A percentile compares a stretch with the other conserved stretches of the same genome.
These are phyloP conservation scores for Collybia sp. DNA, from an alignment of 768 basidiomycete genomes.

Conservation along the genomic window DNA sequence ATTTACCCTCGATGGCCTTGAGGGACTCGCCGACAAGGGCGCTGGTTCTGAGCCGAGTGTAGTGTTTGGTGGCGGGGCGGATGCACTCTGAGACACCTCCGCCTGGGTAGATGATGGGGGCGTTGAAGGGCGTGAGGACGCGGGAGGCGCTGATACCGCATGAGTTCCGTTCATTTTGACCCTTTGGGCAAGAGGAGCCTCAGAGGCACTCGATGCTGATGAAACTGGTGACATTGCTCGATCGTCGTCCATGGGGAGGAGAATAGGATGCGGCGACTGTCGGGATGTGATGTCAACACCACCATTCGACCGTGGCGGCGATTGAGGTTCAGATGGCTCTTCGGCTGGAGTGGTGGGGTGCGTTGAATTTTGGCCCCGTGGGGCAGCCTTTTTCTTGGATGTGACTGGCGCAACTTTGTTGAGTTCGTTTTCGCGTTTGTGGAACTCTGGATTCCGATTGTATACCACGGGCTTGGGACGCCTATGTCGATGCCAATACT, in stretches of 20 bases:
- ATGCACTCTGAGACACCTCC: slow-evolving; percentile 2
- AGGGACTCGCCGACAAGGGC: slow-evolving; percentile 23
- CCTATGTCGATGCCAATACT: slow-evolving; percentile 86
- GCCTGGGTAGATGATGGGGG: slow-evolving; percentile 8
- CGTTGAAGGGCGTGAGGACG: slow-evolving; percentile 24
- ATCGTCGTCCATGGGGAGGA: slow-evolving; percentile 36
- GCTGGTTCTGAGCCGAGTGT: slow-evolving; percentile 4
- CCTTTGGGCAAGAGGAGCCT: slow-evolving; percentile 67
- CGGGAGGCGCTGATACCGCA: too few relatives aligned
- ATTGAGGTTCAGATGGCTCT: slow-evolving; percentile 45
- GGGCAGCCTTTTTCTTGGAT: slow-evolving; percentile 53
- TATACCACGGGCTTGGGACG: slow-evolving; percentile 79
- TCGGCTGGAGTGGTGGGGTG: slow-evolving; percentile 33
- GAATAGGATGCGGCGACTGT: slow-evolving; percentile 24
- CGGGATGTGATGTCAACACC: slow-evolving; percentile 27
- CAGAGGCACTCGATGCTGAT: slow-evolving; percentile 67
- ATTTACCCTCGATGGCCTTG: slow-evolving; percentile 19
- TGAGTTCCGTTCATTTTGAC: slow-evolving; percentile 44
- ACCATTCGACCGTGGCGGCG: slow-evolving; percentile 38
- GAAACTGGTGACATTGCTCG: slow-evolving; percentile 69
- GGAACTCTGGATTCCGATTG: slow-evolving; percentile 69
- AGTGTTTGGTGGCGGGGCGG: slow-evolving; percentile 1
- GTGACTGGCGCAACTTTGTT: slow-evolving; percentile 34
- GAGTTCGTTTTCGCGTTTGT: slow-evolving; percentile 57
- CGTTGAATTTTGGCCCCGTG: slow-evolving; percentile 40